Conservation (phyloP, 495 filamentous ascomycete species). For the Rhizodiscina lignyota region DNA sequence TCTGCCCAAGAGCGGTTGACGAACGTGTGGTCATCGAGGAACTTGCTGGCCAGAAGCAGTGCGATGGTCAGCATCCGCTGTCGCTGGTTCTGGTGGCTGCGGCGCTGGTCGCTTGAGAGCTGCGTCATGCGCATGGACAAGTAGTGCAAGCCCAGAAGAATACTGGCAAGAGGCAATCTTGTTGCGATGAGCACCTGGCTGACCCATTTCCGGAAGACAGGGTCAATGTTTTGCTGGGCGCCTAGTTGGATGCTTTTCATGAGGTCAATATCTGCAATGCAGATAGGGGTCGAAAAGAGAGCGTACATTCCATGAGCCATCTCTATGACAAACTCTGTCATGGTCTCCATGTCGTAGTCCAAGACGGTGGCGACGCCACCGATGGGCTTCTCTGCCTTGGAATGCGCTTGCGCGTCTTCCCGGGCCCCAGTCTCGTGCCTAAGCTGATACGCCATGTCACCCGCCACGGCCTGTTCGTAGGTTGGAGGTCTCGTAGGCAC, state of each 20-base stretch:
- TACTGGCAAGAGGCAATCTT: constrained; percentile 85
- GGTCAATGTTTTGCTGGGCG: constrained; percentile 32
- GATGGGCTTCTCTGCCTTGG: constrained; percentile 23
- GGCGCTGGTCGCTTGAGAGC: constrained; percentile 40
- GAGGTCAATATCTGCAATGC: constrained; percentile 55
- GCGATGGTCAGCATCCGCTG: constrained; percentile 74
- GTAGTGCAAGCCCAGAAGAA: constrained; percentile 84
- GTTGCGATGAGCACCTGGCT: constrained; percentile 88
- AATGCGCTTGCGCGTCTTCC: constrained; percentile 11
- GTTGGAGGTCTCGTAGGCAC: constrained; percentile 18
- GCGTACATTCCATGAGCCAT: constrained; percentile 74
- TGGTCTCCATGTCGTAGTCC: constrained; percentile 97
- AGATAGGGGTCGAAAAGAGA: constrained; percentile 41
- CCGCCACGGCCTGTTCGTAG: constrained; percentile 7
- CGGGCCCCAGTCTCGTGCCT: constrained; percentile 14
- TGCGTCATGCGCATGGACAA: constrained; percentile 66
- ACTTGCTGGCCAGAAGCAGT: constrained; percentile 89
- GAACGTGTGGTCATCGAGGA: constrained; percentile 97
- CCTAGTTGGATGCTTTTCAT: constrained; percentile 61
- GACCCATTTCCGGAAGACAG: constrained; percentile 87
- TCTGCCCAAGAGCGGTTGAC: constrained; percentile 99
- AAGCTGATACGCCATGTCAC: constrained; percentile 10
- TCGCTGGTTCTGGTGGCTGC: constrained; percentile 27
- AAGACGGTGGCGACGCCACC: constrained; percentile 91
- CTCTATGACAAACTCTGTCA: constrained; percentile 94